phyloP scores from a whole-genome alignment of 192 early-diverging fungal genomes.

The Lobosporangium transversale region DNA sequence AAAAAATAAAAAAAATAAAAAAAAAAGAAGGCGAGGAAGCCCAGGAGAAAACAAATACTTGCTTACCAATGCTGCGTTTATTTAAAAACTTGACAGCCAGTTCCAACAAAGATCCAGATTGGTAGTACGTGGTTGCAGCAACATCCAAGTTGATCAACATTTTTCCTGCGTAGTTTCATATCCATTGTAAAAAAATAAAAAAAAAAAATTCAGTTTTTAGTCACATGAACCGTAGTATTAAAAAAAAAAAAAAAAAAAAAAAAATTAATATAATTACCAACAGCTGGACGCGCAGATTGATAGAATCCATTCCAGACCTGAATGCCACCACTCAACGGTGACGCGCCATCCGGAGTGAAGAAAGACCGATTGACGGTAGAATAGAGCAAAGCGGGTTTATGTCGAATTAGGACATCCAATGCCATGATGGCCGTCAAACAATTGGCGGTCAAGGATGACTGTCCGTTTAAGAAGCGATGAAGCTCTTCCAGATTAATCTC shows the following conservation, averaged over 20 bases:
- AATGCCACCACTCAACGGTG: constrained; percentile 70
- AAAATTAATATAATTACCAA: constrained; percentile 53
- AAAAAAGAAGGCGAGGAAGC: too few species aligned
- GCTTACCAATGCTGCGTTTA: constrained; percentile 48
- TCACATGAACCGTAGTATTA: too few species aligned
- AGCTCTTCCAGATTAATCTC: constrained; percentile 75
- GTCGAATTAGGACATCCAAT: constrained; percentile 85
- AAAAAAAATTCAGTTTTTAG: too few species aligned
- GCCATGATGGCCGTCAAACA: constrained; percentile 68
- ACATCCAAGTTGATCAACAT: constrained; percentile 83
- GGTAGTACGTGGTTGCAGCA: constrained; percentile 73
- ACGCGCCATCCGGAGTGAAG: constrained; percentile 77
- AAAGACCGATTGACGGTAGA: constrained; percentile 89
- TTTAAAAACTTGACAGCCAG: constrained; percentile 75
- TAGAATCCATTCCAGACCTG: constrained; percentile 96
- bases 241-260: background rate
- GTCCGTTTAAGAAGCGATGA: constrained; percentile 58
- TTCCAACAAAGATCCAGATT: constrained; percentile 74
- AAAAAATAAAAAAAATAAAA: too few species aligned
- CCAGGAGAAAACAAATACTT: background rate
- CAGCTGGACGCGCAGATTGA: constrained; percentile 83
- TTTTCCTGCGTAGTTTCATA: constrained; percentile 23
- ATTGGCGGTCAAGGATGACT: constrained; percentile 52
- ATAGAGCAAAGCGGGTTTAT: constrained; percentile 82
- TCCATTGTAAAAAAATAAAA: background rate